phyloP scores from a whole-genome alignment of 116 monocot genomes.

The Dioscorea cayenensis region DNA sequence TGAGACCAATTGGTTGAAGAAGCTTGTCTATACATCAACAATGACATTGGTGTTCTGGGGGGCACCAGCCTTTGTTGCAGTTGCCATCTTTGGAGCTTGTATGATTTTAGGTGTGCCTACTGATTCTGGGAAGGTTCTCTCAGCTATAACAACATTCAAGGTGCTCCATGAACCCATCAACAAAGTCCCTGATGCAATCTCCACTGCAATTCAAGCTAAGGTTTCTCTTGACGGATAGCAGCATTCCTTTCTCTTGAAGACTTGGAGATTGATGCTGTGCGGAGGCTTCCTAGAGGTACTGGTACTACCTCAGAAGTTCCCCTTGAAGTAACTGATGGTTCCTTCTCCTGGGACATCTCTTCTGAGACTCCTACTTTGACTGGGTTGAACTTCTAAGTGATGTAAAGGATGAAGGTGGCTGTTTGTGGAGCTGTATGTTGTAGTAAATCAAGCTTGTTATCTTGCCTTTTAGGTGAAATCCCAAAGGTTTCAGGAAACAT shows the following conservation, averaged over 20 bases:
- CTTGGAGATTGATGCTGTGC: constrained; percentile 35
- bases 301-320: constrained; percentile 9
- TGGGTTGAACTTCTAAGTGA: constrained; percentile 48
- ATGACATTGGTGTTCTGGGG: constrained; percentile 57
- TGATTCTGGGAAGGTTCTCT: constrained; percentile 63
- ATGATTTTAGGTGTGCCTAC: constrained; percentile 51
- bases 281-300: constrained; percentile 33
- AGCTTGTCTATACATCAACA: constrained; percentile 32
- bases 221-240: constrained; percentile 66
- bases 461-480: constrained; percentile 68
- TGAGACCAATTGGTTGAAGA: constrained; percentile 55
- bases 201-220: constrained; percentile 54
- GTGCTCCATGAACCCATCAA: constrained; percentile 68
- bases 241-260: constrained; percentile 54
- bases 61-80: constrained; percentile 58
- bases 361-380: constrained; percentile 38
- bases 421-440: constrained; percentile 76
- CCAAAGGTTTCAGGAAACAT: constrained; percentile 54
- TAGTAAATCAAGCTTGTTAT: constrained; percentile 68
- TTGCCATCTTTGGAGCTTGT: constrained; percentile 57
- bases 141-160: constrained; percentile 66
- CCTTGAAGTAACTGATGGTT: constrained; percentile 42
- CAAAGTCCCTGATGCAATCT: constrained; percentile 47
- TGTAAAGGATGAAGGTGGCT: constrained; percentile 58
- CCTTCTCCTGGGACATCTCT: constrained; percentile 64